A percentile compares a stretch with the other conserved stretches of the same genome.
These are phyloP conservation scores for Neostapfia colusana DNA, from an alignment of 176 grass and related monocot species.

Conservation along the genomic window DNA sequence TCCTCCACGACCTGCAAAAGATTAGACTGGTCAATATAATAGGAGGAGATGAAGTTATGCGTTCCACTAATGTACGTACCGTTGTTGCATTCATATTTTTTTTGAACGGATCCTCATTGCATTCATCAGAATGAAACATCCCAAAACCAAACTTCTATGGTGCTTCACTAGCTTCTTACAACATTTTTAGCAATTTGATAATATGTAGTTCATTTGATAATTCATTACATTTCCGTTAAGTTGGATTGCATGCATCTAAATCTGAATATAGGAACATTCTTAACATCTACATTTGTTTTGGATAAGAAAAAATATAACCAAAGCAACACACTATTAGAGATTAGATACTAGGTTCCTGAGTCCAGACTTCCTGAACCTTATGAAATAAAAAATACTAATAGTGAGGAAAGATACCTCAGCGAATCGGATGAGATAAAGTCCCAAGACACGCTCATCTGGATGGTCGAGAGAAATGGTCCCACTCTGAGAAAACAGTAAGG, in stretches of 20 bases:
- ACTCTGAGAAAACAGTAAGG: conserved; percentile 46
- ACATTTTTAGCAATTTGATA: background rate
- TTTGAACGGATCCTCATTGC: too few relatives aligned
- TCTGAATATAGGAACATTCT: background rate
- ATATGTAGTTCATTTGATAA: background rate
- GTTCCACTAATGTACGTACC: background rate
- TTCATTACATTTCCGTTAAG: background rate
- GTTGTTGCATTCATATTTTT: background rate
- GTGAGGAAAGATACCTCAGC: conserved; percentile 59
- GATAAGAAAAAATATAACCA: background rate
- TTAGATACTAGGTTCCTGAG: background rate
- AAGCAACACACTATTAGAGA: background rate
- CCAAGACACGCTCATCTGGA: conserved; percentile 82
- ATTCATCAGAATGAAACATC: background rate
- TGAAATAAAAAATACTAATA: conserved; percentile 6
- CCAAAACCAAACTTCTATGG: background rate
- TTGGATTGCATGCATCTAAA: background rate
- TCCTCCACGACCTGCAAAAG: conserved; percentile 81
- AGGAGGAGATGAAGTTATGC: background rate
- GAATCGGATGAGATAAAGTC: conserved; percentile 84
- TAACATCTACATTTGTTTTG: background rate
- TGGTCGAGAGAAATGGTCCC: conserved; percentile 61
- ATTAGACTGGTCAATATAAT: conserved; percentile 29
- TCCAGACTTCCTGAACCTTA: background rate
- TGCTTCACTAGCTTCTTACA: background rate